These are phyloP conservation scores for Trichoderma virens DNA, from an alignment of 495 filamentous ascomycete species.

Conservation along the genomic window DNA sequence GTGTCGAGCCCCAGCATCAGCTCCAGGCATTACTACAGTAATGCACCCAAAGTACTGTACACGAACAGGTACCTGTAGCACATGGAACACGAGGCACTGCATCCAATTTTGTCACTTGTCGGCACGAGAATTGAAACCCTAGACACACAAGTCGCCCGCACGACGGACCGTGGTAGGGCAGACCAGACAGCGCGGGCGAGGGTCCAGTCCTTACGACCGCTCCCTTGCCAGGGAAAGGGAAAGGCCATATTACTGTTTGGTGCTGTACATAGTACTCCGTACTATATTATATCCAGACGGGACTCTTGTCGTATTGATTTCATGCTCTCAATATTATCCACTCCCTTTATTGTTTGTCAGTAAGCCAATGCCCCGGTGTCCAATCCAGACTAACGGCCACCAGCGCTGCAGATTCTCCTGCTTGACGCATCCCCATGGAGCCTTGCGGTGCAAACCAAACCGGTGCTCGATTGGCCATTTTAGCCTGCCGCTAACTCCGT, in stretches of 20 bases:
- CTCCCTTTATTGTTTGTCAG: neutral
- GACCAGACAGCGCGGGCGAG: too few relatives aligned
- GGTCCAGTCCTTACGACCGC: neutral
- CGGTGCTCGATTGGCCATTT: neutral
- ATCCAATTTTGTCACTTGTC: too few relatives aligned
- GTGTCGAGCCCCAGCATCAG: neutral
- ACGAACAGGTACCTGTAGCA: too few relatives aligned
- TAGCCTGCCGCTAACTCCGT: neutral
- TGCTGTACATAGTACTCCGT: too few relatives aligned
- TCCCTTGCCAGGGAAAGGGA: slow-evolving; percentile 2
- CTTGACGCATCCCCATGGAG: neutral
- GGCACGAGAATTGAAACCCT: too few relatives aligned
- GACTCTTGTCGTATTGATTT: neutral
- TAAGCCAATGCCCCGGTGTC: neutral
- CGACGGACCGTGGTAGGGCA: neutral
- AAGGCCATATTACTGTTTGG: too few relatives aligned
- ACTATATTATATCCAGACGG: too few relatives aligned
- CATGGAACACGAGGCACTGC: neutral
- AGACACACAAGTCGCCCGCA: too few relatives aligned
- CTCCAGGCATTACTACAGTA: too few relatives aligned
- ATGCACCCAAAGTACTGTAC: too few relatives aligned
- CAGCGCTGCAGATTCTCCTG: neutral
- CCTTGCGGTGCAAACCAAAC: neutral
- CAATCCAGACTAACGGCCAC: neutral
- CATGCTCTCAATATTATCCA: neutral